A percentile compares a stretch with the other conserved stretches of the same genome.
Conservation (phyloP, 2,329 filamentous ascomycete genomes). For the Chrysoporthe deuterocubensis region DNA sequence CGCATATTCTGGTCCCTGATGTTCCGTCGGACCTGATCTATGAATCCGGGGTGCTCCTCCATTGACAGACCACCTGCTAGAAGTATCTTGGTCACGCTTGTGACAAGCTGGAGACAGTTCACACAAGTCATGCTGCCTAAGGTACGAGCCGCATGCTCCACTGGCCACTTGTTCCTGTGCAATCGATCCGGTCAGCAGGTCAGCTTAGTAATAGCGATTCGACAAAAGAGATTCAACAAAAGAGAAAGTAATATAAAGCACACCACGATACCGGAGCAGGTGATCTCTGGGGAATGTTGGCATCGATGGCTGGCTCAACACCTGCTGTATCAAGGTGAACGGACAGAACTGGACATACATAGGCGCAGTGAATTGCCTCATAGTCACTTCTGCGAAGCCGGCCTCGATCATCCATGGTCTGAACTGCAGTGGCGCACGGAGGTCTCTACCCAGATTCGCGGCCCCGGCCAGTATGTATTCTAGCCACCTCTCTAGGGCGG, state of each 20-base stretch:
- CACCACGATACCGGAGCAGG: neutral
- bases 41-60: neutral
- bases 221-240: no score
- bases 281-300: neutral
- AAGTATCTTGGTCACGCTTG: slow-evolving; percentile 9
- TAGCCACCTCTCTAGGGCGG: slow-evolving; percentile 10
- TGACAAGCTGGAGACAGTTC: slow-evolving; percentile 8
- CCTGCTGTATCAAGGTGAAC: neutral
- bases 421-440: slow-evolving; percentile 6
- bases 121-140: slow-evolving; percentile 6
- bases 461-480: slow-evolving; percentile 6
- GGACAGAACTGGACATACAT: neutral
- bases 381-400: slow-evolving; percentile 7
- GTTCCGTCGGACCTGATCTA: neutral
- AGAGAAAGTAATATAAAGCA: neutral
- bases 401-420: slow-evolving; percentile 12
- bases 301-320: neutral
- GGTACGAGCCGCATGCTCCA: neutral
- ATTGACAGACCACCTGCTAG: neutral
- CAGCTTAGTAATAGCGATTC: neutral
- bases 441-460: slow-evolving; percentile 4
- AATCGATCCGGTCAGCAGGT: neutral
- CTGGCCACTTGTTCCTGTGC: slow-evolving; percentile 4
- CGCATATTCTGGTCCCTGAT: slow-evolving; percentile 3
- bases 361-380: slow-evolving; percentile 8